These are phyloP conservation scores for Ustilago hordei DNA, from an alignment of 1,284 basidiomycete species.

Conservation along the genomic window DNA sequence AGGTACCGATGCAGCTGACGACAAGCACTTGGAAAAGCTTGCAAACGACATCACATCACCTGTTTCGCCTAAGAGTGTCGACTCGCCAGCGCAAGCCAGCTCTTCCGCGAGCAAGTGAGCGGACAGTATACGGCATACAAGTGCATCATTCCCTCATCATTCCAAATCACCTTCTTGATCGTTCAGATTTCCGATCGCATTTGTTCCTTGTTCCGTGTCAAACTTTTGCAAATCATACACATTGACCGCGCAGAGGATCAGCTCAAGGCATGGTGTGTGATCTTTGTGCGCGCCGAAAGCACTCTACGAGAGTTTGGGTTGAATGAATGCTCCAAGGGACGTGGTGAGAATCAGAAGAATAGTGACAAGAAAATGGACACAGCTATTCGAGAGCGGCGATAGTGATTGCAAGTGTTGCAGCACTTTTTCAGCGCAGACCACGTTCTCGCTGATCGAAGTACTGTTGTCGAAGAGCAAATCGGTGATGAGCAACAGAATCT, in stretches of 20 bases:
- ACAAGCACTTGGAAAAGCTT: slow-evolving; percentile 59
- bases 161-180: background rate
- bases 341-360: background rate
- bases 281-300: background rate
- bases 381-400: background rate
- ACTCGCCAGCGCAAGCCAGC: slow-evolving; percentile 28
- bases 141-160: background rate
- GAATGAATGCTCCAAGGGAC: background rate
- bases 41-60: slow-evolving; percentile 59
- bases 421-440: slow-evolving; percentile 20
- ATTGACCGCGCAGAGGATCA: background rate
- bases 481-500: no score
- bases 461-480: background rate
- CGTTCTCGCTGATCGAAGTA: slow-evolving; percentile 44
- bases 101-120: slow-evolving; percentile 22
- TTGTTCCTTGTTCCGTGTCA: slow-evolving; percentile 15
- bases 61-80: slow-evolving; percentile 36
- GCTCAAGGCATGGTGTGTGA: background rate
- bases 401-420: background rate
- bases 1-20: slow-evolving; percentile 58
- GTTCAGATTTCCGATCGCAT: slow-evolving; percentile 17
- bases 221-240: slow-evolving; percentile 15
- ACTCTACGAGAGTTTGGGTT: background rate
- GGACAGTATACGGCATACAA: background rate
- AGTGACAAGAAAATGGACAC: background rate